phyloP scores from a whole-genome alignment of 2,329 filamentous ascomycete genomes.

The Calonectria multiphialidica region DNA sequence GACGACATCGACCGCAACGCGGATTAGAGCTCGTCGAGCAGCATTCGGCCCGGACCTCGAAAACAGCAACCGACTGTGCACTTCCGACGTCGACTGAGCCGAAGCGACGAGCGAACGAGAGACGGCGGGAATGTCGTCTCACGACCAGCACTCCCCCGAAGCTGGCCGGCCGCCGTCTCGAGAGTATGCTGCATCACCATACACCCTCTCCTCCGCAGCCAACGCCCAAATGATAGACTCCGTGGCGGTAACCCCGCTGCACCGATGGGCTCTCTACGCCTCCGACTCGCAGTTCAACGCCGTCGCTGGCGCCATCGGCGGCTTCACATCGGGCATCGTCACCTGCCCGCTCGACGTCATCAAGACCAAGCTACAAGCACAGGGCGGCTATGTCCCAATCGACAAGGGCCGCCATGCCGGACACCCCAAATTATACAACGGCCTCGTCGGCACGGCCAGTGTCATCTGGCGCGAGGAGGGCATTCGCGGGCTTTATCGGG shows the following conservation, averaged over 20 bases:
- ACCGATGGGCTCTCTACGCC: conserved; percentile 68
- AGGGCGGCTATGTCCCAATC: conserved; percentile 80
- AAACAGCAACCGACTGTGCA: not conserved
- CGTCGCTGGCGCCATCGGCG: conserved; percentile 87
- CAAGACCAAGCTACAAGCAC: conserved; percentile 97
- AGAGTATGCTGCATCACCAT: conserved; percentile 53
- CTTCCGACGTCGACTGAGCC: not conserved
- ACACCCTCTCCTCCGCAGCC: conserved; percentile 49
- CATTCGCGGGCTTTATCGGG: conserved; percentile 90
- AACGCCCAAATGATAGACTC: conserved; percentile 48
- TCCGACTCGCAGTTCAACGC: conserved; percentile 81
- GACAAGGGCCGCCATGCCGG: conserved; percentile 62
- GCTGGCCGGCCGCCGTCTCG: conserved; percentile 46
- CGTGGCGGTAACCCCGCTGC: conserved; percentile 56
- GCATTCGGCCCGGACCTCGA: not conserved
- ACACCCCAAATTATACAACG: conserved; percentile 79
- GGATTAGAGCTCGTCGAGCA: not conserved
- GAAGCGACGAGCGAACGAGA: conserved; percentile 21
- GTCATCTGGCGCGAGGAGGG: conserved; percentile 93
- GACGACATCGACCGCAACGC: not conserved
- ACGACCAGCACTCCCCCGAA: conserved; percentile 57
- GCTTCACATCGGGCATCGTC: conserved; percentile 92
- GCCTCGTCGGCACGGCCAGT: conserved; percentile 86
- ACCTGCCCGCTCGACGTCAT: conserved; percentile 99
- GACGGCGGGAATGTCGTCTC: conserved; percentile 60